Percentiles rank a stretch among this genome's conserved stretches.
Conservation (phyloP, 176 grass and related monocot species). For the Oryza nivara region DNA sequence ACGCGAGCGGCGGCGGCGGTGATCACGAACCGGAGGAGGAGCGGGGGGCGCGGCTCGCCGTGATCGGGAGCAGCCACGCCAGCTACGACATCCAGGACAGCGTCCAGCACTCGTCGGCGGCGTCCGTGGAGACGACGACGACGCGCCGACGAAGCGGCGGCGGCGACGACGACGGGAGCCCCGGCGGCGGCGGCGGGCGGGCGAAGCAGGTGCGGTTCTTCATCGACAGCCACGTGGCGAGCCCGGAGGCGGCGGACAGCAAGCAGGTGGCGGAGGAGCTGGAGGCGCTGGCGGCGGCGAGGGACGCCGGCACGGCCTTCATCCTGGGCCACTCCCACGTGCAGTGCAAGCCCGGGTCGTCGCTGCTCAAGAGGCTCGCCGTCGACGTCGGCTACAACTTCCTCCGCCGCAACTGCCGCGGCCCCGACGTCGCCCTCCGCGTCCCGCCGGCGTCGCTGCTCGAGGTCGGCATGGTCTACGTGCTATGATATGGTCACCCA, state of each 20-base stretch:
- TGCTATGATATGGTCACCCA: conserved; percentile 62
- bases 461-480: conserved; percentile 99
- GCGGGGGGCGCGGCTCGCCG: conserved; percentile 51
- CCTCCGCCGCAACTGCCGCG: conserved; percentile 85
- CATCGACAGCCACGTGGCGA: conserved; percentile 54
- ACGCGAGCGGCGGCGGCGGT: conserved; percentile 19
- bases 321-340: conserved; percentile 96
- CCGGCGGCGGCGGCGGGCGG: background rate
- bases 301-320: conserved; percentile 81
- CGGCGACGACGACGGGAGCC: background rate
- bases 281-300: conserved; percentile 58
- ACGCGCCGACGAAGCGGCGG: background rate
- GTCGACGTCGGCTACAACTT: conserved; percentile 89
- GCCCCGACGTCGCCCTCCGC: conserved; percentile 77
- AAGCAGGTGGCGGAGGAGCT: conserved; percentile 73
- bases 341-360: conserved; percentile 77
- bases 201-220: conserved; percentile 78
- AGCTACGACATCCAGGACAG: conserved; percentile 55
- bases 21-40: conserved; percentile 27
- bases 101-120: conserved; percentile 32
- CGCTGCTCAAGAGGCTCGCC: conserved; percentile 71
- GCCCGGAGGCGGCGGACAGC: conserved; percentile 40
- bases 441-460: conserved; percentile 91
- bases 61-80: conserved; percentile 58
- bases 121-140: conserved; percentile 43